Evolutionary conservation across 2,329 filamentous ascomycete genomes (phyloP), one percentile per base, ranked within the genome.

Genomic region (Aotearoamyces nothofagi): DNA sequence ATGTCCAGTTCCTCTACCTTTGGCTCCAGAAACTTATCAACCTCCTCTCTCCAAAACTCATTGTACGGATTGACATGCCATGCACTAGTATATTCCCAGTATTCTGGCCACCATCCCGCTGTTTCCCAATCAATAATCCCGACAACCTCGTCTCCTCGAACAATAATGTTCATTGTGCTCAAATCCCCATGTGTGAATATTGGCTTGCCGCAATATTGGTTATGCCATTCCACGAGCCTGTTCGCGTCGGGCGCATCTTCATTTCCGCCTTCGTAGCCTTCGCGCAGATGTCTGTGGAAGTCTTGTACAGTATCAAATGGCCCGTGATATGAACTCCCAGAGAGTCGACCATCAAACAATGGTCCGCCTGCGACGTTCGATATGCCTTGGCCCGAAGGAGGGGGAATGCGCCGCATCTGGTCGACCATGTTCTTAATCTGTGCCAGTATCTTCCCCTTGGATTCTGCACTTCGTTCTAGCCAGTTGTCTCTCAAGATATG

Each of bases 181-280:
- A 66, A 39, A 34, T 64, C 59, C 6, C 50, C 53, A 42, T 66
- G 61, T 9, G 59, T 61, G 38, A 67, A 60, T 25, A 25, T n/a
- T 20, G n/a, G n/a, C n/a, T n/a, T n/a, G n/a, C n/a, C n/a, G n/a
- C n/a, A n/a, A n/a, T n/a, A n/a, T n/a, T n/a, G n/a, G n/a, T n/a
- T n/a, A n/a, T n/a, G n/a, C n/a, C n/a, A n/a, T n/a, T n/a, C n/a
- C n/a, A n/a, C n/a, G n/a, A n/a, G n/a, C n/a, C n/a, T n/a, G n/a
- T n/a, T n/a, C n/a, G n/a, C n/a, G n/a, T n/a, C n/a, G n/a, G n/a
- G n/a, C n/a, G n/a, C n/a, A n/a, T n/a, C n/a, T n/a, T n/a, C n/a
- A n/a, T n/a, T n/a, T n/a, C n/a, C n/a, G n/a, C n/a, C n/a, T n/a
- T n/a, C n/a, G n/a, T n/a, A n/a, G n/a, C n/a, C n/a, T n/a, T n/a